These are phyloP conservation scores for Asterionellopsis glacialis DNA, from an alignment of 108 stramenopile species.

Conservation along the genomic window DNA sequence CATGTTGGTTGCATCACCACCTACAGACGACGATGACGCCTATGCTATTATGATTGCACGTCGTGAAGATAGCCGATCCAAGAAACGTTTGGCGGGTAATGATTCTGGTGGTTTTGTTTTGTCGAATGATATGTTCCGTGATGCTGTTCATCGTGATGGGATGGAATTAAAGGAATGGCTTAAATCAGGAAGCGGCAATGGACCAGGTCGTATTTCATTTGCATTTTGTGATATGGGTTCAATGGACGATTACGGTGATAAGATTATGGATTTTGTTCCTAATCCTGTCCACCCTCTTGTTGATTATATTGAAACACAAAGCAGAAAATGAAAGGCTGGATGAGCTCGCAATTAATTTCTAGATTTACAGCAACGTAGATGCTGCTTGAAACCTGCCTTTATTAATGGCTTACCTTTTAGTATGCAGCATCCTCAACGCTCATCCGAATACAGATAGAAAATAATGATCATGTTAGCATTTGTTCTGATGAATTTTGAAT, in stretches of 20 bases:
- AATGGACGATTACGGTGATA: conserved; percentile 53
- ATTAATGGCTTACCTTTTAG: too few relatives aligned
- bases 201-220: conserved; percentile 67
- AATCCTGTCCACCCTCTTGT: conserved; percentile 75
- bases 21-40: conserved; percentile 83
- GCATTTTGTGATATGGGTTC: conserved; percentile 74
- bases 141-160: conserved; percentile 63
- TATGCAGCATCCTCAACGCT: too few relatives aligned
- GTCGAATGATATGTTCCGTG: conserved; percentile 80
- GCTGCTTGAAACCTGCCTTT: too few relatives aligned
- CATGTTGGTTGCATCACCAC: conserved; percentile 62
- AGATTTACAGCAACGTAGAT: too few relatives aligned
- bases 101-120: conserved; percentile 58
- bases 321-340: too few relatives aligned
- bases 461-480: too few relatives aligned
- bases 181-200: conserved; percentile 19
- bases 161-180: conserved; percentile 37
- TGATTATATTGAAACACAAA: conserved; percentile 41
- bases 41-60: conserved; percentile 70
- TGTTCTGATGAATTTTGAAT: too few relatives aligned
- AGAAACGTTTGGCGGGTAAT: conserved; percentile 19
- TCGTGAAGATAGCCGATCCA: conserved; percentile 47
- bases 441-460: too few relatives aligned
- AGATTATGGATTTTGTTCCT: conserved; percentile 66
- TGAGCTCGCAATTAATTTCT: too few relatives aligned